A percentile compares a stretch with the other conserved stretches of the same genome.
Conservation (phyloP, 305 asterid genomes). For the Rubia occidens region DNA sequence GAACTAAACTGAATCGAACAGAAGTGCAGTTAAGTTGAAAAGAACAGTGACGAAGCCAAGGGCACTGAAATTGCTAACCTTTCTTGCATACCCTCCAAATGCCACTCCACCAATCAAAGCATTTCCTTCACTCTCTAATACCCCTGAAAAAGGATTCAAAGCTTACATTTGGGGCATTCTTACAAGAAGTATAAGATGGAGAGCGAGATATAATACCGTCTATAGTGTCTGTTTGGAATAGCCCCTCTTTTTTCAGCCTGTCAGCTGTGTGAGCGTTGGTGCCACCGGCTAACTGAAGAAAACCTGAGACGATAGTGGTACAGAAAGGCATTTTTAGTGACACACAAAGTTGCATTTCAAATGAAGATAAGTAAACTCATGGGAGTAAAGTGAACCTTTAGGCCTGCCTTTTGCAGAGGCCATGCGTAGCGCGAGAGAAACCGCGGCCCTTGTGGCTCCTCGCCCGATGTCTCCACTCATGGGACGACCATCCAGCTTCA, state of each 20-base stretch:
- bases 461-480: constrained; percentile 97
- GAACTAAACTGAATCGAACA: not conserved
- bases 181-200: constrained; percentile 4
- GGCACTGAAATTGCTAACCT: constrained; percentile 25
- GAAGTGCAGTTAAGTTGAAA: not conserved
- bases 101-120: constrained; percentile 82
- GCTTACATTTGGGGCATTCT: not conserved
- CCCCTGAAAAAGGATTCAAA: constrained; percentile 22
- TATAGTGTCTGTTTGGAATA: constrained; percentile 47
- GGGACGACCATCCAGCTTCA: constrained; percentile 91
- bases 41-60: not conserved
- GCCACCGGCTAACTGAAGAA: constrained; percentile 89
- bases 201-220: constrained; percentile 31
- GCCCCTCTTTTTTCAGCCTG: constrained; percentile 43
- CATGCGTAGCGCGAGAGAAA: constrained; percentile 54
- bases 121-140: constrained; percentile 15
- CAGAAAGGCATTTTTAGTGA: not conserved
- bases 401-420: constrained; percentile 50
- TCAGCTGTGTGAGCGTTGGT: constrained; percentile 70
- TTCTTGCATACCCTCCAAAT: constrained; percentile 86
- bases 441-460: constrained; percentile 73
- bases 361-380: not conserved
- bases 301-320: constrained; percentile 34
- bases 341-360: not conserved
- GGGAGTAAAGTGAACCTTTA: constrained; percentile 31